phyloP scores from a whole-genome alignment of 495 filamentous ascomycete species.

The Xylaria scruposa region DNA sequence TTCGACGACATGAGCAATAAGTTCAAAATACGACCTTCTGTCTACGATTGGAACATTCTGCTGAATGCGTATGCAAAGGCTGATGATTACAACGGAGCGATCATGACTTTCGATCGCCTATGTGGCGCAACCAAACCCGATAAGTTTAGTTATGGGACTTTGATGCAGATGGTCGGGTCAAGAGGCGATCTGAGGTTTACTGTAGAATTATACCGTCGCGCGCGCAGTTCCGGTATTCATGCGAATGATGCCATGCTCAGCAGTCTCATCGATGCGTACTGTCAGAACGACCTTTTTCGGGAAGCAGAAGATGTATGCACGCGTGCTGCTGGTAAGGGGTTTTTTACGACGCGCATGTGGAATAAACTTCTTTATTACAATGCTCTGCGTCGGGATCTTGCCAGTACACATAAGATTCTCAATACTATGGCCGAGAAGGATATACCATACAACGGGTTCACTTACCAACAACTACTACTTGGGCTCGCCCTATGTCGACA shows the following conservation, averaged over 20 bases:
- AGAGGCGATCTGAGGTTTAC: constrained; percentile 76
- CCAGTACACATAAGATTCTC: constrained; percentile 64
- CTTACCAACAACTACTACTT: constrained; percentile 77
- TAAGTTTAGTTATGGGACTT: constrained; percentile 66
- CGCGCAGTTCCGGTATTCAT: constrained; percentile 44
- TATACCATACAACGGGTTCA: constrained; percentile 69
- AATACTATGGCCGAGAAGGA: constrained; percentile 63
- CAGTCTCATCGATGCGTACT: constrained; percentile 71
- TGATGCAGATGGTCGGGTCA: constrained; percentile 74
- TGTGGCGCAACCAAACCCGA: constrained; percentile 57
- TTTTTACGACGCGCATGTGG: constrained; percentile 70
- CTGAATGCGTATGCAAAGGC: constrained; percentile 72
- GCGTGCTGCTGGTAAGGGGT: constrained; percentile 46
- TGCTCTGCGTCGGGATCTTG: constrained; percentile 69
- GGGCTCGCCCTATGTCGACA: constrained; percentile 66
- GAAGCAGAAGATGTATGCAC: constrained; percentile 67
- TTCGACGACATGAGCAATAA: constrained; percentile 64
- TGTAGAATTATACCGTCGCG: constrained; percentile 65
- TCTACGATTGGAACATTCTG: constrained; percentile 75
- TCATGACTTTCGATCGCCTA: constrained; percentile 65
- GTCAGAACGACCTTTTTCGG: constrained; percentile 63
- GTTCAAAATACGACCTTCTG: constrained; percentile 61
- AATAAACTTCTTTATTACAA: constrained; percentile 75
- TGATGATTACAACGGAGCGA: constrained; percentile 67
- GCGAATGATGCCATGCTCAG: constrained; percentile 59